Evolutionary conservation across 495 filamentous ascomycete genomes (phyloP).

Genomic region (Aspergillus saccharolyticus): DNA sequence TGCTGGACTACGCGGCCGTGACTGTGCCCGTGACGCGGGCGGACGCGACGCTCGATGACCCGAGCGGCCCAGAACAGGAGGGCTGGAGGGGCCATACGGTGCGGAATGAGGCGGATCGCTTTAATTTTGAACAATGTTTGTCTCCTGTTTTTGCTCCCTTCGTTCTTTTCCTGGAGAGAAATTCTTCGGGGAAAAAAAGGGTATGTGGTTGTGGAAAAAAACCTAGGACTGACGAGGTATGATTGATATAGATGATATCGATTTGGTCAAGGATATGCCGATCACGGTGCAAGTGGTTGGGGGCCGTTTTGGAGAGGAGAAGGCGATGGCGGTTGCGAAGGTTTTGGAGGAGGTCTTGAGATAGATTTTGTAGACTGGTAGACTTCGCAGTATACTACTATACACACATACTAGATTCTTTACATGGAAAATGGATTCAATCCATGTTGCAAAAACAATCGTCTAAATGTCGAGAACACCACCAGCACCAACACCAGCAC

Average conservation of each 20-base stretch:
- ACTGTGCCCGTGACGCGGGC: conserved; percentile 50
- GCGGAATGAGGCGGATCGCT: conserved; percentile 39
- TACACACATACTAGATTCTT: too few relatives aligned
- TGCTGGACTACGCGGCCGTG: conserved; percentile 59
- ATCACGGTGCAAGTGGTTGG: conserved; percentile 53
- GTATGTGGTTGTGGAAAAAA: background rate
- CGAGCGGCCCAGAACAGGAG: conserved; percentile 15
- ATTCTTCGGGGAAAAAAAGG: background rate
- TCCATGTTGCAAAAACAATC: too few relatives aligned
- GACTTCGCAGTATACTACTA: too few relatives aligned
- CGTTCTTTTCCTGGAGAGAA: background rate
- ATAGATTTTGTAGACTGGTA: too few relatives aligned
- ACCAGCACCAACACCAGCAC: too few relatives aligned
- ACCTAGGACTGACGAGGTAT: background rate
- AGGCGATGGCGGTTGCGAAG: conserved; percentile 42
- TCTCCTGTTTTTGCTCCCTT: background rate
- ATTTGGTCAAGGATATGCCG: conserved; percentile 47
- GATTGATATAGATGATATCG: conserved; percentile 31
- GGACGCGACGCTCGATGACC: conserved; percentile 30
- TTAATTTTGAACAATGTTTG: conserved; percentile 43
- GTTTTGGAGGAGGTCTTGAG: conserved; percentile 26
- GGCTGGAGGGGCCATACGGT: conserved; percentile 31
- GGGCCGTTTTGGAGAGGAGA: conserved; percentile 44
- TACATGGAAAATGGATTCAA: too few relatives aligned
- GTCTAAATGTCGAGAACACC: too few relatives aligned